Evolutionary conservation across 257 asterid genomes (phyloP).

Genomic region (Solanum neorickii): DNA sequence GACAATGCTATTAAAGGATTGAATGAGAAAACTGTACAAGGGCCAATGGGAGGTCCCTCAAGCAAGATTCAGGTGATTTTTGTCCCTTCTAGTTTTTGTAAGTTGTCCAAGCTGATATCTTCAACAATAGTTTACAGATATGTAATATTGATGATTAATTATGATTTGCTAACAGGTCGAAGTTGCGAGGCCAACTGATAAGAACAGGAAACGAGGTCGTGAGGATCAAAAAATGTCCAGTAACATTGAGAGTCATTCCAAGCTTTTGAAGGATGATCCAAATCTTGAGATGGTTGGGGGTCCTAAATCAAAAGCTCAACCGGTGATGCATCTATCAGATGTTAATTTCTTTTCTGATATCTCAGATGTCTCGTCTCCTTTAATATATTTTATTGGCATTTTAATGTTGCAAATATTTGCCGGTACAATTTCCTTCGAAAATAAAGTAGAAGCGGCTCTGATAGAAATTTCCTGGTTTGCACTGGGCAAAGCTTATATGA

Average conservation of each 20-base stretch:
- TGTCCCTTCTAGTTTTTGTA: background rate
- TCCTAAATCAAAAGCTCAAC: conserved; percentile 19
- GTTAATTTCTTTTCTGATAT: background rate
- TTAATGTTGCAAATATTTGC: background rate
- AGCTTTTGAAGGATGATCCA: conserved; percentile 22
- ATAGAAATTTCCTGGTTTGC: background rate
- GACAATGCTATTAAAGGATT: conserved; percentile 62
- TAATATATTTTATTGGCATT: background rate
- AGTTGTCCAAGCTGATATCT: background rate
- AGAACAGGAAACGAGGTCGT: conserved; percentile 60
- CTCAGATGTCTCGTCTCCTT: background rate
- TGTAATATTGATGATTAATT: background rate
- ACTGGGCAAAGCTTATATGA: background rate
- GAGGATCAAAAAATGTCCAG: conserved; percentile 44
- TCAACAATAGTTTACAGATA: background rate
- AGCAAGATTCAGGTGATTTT: conserved; percentile 52
- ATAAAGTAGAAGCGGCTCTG: background rate
- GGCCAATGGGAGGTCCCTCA: conserved; percentile 47
- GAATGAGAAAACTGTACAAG: conserved; percentile 55
- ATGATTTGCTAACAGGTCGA: conserved; percentile 55
- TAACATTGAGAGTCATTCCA: conserved; percentile 30
- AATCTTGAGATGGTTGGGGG: conserved; percentile 9
- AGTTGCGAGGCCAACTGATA: conserved; percentile 74
- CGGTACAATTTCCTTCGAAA: background rate
- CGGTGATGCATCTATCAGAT: conserved; percentile 18